Evolutionary conservation across 2,329 filamentous ascomycete species (phyloP), one percentile per base, ranked within the genome.

Genomic region (Calonectria pseudoreteaudii): DNA sequence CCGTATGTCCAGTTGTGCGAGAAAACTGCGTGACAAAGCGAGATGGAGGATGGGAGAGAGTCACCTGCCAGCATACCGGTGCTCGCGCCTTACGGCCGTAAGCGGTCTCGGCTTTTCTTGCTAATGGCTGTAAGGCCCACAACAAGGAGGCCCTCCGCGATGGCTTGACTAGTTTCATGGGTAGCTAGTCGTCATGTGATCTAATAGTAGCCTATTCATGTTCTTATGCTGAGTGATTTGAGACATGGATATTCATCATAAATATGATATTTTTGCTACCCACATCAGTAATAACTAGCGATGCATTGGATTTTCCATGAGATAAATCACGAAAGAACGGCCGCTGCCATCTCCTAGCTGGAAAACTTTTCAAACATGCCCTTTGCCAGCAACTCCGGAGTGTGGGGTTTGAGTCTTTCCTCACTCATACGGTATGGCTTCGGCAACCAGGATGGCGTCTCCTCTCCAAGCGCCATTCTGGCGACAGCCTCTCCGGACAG

Each of bases 401-500:
- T 75, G 34, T 47, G 31, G 18, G 53, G 44, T 13, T 36, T 30
- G 0, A 75, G n/a, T 8, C 74, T 67, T 23, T 70, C 36, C n/a
- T 68, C 66, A 7, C 28, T 70, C 6, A 70, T 30, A 1, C 69
- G 52, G 18, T 64, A 75, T 4, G 66, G 53, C 13, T 26, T 31
- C 4, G 74, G 75, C n/a, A 77, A 52, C 74, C 76, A 81, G 1
- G 64, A 75, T 20, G 64, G 71, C 3, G 74, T 79, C 0, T 77
- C 77, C 41, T 79, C 76, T 2, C 78, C 80, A 8, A 82, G 49
- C 4, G 78, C 70, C 77, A 81, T 81, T 13, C 70, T 76, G 0
- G 76, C 81, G 4, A 82, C 52, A 7, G 87, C 88, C 28, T 84
- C 83, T 0, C 87, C 88, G 56, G 83, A 86, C 8, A 88, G 81